Evolutionary conservation across 345 rosid genomes (phyloP).

Genomic region (Moricandia moricandioides): DNA sequence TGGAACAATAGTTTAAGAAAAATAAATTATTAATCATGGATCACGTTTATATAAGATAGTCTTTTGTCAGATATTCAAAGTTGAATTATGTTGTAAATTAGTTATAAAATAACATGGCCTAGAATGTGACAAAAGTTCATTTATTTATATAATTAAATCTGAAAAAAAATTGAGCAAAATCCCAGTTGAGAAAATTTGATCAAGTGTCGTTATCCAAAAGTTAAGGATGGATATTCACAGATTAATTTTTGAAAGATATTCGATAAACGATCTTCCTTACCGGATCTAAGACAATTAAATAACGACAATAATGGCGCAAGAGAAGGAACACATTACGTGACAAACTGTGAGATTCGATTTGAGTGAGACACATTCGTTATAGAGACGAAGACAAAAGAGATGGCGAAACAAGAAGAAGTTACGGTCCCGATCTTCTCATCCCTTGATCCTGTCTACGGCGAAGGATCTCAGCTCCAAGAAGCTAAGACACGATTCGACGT

Average conservation of each 20-base stretch:
- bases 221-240: conserved; percentile 6
- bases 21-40: background rate
- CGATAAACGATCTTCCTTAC: conserved; percentile 7
- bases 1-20: background rate
- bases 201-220: background rate
- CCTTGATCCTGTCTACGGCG: conserved; percentile 68
- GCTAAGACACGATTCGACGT: conserved; percentile 69
- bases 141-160: background rate
- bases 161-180: background rate
- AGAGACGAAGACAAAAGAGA: conserved; percentile 4
- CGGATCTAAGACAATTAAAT: conserved; percentile 8
- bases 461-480: conserved; percentile 71
- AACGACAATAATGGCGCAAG: background rate
- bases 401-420: conserved; percentile 76
- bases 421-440: conserved; percentile 62
- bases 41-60: background rate
- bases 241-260: background rate
- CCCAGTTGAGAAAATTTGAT: background rate
- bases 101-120: background rate
- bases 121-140: background rate
- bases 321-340: background rate
- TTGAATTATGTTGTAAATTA: background rate
- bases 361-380: background rate
- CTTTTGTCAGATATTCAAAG: background rate
- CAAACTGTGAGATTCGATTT: conserved; percentile 2